Conservation (phyloP, 345 rosid genomes). For the Theobroma cacao region DNA sequence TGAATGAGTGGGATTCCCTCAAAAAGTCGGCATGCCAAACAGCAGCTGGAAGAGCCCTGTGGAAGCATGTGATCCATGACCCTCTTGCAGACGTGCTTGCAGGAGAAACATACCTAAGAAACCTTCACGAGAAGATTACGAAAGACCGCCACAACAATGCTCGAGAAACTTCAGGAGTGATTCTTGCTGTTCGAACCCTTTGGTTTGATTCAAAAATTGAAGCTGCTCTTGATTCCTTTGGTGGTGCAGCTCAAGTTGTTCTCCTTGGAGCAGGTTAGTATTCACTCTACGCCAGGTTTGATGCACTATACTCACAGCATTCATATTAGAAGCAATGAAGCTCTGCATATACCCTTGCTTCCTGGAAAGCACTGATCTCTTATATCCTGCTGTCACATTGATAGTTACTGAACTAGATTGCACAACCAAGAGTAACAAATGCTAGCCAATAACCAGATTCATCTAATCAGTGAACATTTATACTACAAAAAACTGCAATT, state of each 20-base stretch:
- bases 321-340: not conserved
- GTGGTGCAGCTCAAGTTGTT: constrained; percentile 62
- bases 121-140: constrained; percentile 69
- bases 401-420: not conserved
- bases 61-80: constrained; percentile 78
- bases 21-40: constrained; percentile 80
- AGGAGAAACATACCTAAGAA: constrained; percentile 75
- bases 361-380: not conserved
- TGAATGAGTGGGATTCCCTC: constrained; percentile 64
- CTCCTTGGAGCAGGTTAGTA: constrained; percentile 91
- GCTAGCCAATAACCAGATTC: not conserved
- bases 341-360: not conserved
- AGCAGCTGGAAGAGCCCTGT: constrained; percentile 90
- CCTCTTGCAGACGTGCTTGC: constrained; percentile 82
- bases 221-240: constrained; percentile 62
- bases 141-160: constrained; percentile 69
- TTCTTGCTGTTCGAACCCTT: constrained; percentile 81
- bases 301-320: not conserved
- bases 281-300: not conserved
- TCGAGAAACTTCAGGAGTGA: constrained; percentile 73
- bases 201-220: constrained; percentile 87
- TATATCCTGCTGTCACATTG: not conserved
- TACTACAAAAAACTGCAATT: not conserved
- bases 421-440: not conserved
- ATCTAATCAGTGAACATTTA: not conserved